A percentile compares a stretch with the other conserved stretches of the same genome.
phyloP scores from a whole-genome alignment of 176 grass and related monocot genomes.

The Olyra latifolia region DNA sequence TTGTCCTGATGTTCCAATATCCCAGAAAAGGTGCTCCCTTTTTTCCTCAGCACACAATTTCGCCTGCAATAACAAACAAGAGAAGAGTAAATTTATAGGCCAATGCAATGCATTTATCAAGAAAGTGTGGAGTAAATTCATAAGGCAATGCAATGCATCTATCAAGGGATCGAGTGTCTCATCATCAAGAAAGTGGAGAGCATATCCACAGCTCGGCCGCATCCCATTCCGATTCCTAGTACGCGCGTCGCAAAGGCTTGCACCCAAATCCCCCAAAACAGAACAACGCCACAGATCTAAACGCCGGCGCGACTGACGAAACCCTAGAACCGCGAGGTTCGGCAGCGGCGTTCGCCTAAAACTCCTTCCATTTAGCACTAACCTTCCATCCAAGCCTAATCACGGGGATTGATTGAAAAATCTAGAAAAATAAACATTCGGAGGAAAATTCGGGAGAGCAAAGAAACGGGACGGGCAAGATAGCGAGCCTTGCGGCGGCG shows the following conservation, averaged over 20 bases:
- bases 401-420: neutral
- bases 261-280: too few relatives aligned
- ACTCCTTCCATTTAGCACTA: too few relatives aligned
- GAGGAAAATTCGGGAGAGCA: neutral
- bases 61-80: neutral
- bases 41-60: neutral
- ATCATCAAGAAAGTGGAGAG: neutral
- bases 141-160: neutral
- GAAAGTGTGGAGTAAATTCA: neutral
- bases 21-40: neutral
- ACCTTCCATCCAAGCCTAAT: neutral
- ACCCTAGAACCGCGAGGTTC: neutral
- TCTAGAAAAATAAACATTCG: neutral
- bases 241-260: neutral
- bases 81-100: too few relatives aligned
- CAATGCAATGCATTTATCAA: too few relatives aligned
- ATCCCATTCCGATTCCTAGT: neutral
- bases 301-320: neutral
- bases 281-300: neutral
- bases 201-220: neutral
- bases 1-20: conserved; percentile 14
- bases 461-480: too few relatives aligned
- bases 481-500: neutral
- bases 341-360: neutral
- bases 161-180: too few relatives aligned